Base-by-base conservation (phyloP, 768 basidiomycete genomes). In the Chiua virens region DNA sequence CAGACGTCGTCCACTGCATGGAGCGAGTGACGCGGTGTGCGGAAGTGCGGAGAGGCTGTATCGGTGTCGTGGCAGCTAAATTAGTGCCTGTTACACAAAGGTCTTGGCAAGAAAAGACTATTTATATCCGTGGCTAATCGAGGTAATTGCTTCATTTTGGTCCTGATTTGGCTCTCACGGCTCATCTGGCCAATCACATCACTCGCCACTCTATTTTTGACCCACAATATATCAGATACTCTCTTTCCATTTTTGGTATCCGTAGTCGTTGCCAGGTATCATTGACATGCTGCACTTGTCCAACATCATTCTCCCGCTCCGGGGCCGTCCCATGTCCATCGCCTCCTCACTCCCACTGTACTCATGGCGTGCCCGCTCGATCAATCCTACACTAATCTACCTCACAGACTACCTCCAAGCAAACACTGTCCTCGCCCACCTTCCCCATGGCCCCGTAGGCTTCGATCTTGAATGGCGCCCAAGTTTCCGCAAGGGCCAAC, bases 401-500 rank as follows among this genome's bases (percentile, higher is more conserved):
- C 39, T 57, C 25, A 72, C 70, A 17, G 60, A 73, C 22, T 70
- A 80, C 51, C 21, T 39, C 28, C 47, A 47, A 4, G 70, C 70
- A 37, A 50, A 70, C 20, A 21, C 21, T 15, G 42, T 38, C 14
- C 60, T 70, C 25, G 48, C 57, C 34, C 4, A 18, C 7, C 42
- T 70, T n/a, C 58, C 60, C 8, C 50, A 37, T 22, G 70, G 68
- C 4, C 64, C 62, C 14, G 37, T 79, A 44, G 90, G 90, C 23
- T 83, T 92, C 55, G 90, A 92, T 62, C 73, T 89, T 34, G 90
- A 92, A 68, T 92, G 90, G 89, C 81, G 77, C 53, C 90, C 90
- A 0, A 80, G 61, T 18, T 82, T 69, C 58, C 54, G 57, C 41
- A 83, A 80, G 61, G 81, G 84, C 18, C 61, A 68, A 22, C 60